Conservation (phyloP, 75 land plant genomes). For the Picea glauca region DNA sequence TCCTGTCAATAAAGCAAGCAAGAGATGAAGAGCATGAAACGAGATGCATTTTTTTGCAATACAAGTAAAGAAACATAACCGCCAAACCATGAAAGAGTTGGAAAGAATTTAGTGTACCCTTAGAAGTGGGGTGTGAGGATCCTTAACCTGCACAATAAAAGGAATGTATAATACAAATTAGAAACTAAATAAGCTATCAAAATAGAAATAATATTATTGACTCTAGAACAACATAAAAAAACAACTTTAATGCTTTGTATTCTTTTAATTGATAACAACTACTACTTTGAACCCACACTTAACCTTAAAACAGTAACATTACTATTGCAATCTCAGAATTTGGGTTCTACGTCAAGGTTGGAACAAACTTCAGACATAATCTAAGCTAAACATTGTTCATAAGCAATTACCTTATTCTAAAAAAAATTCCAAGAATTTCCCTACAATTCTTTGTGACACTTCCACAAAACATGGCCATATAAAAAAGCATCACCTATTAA, state of each 20-base stretch:
- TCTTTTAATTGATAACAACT: background rate
- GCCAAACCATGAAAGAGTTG: too few species aligned
- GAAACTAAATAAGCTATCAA: background rate
- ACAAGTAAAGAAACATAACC: background rate
- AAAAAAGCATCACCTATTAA: background rate
- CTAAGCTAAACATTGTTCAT: background rate
- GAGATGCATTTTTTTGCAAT: background rate
- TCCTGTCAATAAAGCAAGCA: too few species aligned
- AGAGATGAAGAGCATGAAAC: background rate
- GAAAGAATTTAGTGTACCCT: slow-evolving; percentile 44
- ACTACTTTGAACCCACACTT: background rate
- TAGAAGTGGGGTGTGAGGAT: slow-evolving; percentile 53
- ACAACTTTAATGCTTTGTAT: background rate
- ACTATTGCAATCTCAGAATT: background rate
- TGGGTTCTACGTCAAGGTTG: background rate
- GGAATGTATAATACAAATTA: background rate
- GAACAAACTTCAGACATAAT: background rate
- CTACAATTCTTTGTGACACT: too few species aligned
- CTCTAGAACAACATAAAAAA: background rate
- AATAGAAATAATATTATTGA: background rate
- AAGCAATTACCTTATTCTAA: too few species aligned
- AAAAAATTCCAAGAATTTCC: too few species aligned
- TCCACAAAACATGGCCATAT: background rate
- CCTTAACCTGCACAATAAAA: slow-evolving; percentile 52
- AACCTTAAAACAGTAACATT: background rate